Evolutionary conservation across 768 basidiomycete species (phyloP), one percentile per base, ranked within the genome.

Genomic region (Mycena metata): DNA sequence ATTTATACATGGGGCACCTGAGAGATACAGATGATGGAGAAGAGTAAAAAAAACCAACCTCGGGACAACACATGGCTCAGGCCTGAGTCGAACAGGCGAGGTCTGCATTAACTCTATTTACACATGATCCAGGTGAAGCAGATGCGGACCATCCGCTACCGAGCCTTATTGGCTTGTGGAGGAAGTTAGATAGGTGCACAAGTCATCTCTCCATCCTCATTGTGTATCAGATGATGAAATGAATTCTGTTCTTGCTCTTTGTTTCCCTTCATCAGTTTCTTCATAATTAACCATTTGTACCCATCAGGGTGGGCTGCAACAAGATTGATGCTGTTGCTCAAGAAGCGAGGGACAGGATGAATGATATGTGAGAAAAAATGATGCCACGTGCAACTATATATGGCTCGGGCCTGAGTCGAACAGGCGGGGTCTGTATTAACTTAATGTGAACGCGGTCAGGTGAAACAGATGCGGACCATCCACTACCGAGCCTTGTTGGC

Each of bases 71-170:
- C 11, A 57, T 39, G 63, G 63, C 63, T 64, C 54, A 11, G 63
- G 51, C 62, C 43, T 64, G 62, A 64, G 51, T 64, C 33, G 62
- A 64, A 64, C 62, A 64, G 54, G 62, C 52, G 0, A 4, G 1
- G 16, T 57, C 35, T 56, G 23, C 60, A 19, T 16, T 35, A 36
- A 30, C 30, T 30, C 19, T 5, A 7, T 4, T 5, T 2, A 0
- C 13, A 46, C 1, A 33, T 30, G 19, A 4, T 17, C 12, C 16
- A 64, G 8, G 12, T 46, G 43, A 42, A 26, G 56, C 26, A 54
- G 57, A 43, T 54, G 49, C 43, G 43, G 64, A 46, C 64, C 64
- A 0, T 35, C 64, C 42, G 51, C 56, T 16, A 59, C 50, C 47
- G 41, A 66, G 60, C 50, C 51, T 30, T 54, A 10, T 33, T 23